A percentile compares a stretch with the other conserved stretches of the same genome.
Evolutionary conservation across 2,329 filamentous ascomycete species (phyloP).

Genomic region (Xylaria hypoxylon): DNA sequence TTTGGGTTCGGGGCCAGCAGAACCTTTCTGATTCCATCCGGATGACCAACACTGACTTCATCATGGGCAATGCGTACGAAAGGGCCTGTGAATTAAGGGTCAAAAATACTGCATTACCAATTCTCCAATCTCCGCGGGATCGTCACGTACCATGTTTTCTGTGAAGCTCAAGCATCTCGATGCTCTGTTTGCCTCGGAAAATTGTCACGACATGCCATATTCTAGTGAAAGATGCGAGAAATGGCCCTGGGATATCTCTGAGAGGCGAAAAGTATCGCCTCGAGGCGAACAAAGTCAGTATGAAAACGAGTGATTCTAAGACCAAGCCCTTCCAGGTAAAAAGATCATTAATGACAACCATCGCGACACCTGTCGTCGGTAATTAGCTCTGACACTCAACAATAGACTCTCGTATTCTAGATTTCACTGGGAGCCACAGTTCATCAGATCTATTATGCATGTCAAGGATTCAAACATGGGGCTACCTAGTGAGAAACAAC

Average conservation of each 20-base stretch:
- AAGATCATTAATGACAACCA: conserved; percentile 7
- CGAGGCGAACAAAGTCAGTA: conserved; percentile 1
- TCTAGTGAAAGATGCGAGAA: conserved; percentile 54
- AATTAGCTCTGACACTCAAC: background rate
- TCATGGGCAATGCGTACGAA: conserved; percentile 59
- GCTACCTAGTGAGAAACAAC: background rate
- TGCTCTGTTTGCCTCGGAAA: conserved; percentile 54
- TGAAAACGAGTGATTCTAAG: background rate
- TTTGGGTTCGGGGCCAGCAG: conserved; percentile 51
- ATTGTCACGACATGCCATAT: conserved; percentile 56
- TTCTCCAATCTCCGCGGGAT: background rate
- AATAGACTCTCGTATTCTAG: background rate
- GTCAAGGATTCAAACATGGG: background rate
- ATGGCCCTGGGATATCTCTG: conserved; percentile 56
- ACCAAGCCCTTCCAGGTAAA: conserved; percentile 2
- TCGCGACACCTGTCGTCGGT: background rate
- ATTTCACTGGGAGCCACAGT: background rate
- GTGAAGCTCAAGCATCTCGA: conserved; percentile 53
- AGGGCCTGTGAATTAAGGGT: conserved; percentile 42
- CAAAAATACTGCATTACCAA: background rate
- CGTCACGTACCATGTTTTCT: conserved; percentile 52
- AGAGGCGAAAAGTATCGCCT: conserved; percentile 54
- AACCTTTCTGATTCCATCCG: conserved; percentile 54
- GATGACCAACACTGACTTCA: conserved; percentile 58
- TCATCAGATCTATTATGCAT: background rate